Base-by-base conservation (phyloP, 2,329 filamentous ascomycete species). In the Fusarium heterosporum region DNA sequence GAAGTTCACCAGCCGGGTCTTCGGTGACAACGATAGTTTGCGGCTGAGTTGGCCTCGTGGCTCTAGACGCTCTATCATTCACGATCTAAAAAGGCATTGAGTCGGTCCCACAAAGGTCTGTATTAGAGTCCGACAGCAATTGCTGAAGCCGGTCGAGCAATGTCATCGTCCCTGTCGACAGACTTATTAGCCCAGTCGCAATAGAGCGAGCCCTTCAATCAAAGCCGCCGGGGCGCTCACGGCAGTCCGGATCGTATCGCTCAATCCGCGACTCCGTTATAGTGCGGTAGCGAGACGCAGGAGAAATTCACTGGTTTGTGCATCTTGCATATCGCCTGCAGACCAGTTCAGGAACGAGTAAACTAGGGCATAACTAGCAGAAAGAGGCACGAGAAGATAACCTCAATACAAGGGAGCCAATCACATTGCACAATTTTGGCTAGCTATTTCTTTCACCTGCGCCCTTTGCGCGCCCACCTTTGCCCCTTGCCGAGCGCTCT, bases 251-350 rank as follows among this genome's bases (percentile, higher is more conserved):
- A 48, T 50, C 42, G 50, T 40, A 66, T 61, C 43, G 55, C 67
- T 55, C 51, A 55, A 50, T 40, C 46, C 26, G 41, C 55, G 54
- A 47, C 62, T 61, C 69, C 62, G 41, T 58, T 54, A 42, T 36
- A 28, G 50, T 61, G 55, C 68, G 69, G 69, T 73, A 73, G 71
- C 71, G 68, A 70, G 71, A 73, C 55, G 71, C 69, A 73, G 71
- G 71, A 73, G 71, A 68, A 36, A 57, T 36, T 56, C 54, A 70
- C 55, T 63, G 58, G 58, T 48, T 50, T 51, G 47, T 22, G 41
- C 55, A 67, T 69, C 41, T 69, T 68, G 68, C 64, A 70, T 63
- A 48, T 56, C 49, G 29, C 55, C 66, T 62, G 60, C 63, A 60
- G 57, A 50, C 55, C 70, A 71, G 47, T 49, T 61, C 60, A 69